Evolutionary conservation across 2,329 filamentous ascomycete genomes (phyloP), one percentile per base, ranked within the genome.

Genomic region (Colletotrichum euphorbiae): DNA sequence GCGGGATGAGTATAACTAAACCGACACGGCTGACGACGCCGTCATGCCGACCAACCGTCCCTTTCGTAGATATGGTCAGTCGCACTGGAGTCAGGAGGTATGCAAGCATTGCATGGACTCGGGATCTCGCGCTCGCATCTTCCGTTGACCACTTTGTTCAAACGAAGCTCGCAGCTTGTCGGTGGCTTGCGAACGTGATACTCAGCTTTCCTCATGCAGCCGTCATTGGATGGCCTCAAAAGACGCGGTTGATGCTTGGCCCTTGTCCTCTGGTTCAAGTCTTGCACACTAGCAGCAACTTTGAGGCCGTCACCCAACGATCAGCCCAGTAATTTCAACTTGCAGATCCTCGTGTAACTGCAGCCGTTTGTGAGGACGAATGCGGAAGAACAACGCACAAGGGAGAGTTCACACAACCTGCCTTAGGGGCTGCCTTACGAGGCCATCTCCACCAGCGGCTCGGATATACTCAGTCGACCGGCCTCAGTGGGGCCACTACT

Each of bases 11-110:
- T 15, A 33, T 48, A 52, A 70, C 61, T 45, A 57, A 51, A 45
- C 43, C 40, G 19, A 43, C 45, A 28, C 42, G 36, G 69, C 69
- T 70, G 69, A 70, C 69, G 69, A 70, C 69, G 62, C 42, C 48
- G 58, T 50, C 36, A 54, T 69, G 61, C 69, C 66, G 69, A 59
- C 12, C 24, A 63, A 50, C 62, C 69, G 62, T 67, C 21, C 24
- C 31, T 65, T 68, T 68, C 54, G 65, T 48, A 31, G 33, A 21
- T 31, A 55, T 17, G 31, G 21, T 59, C 24, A 51, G 31, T 48
- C 33, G 40, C 13, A n/a, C 42, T 46, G 33, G 31, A 36, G 65
- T 60, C 48, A 68, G 61, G 54, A 33, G 61, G 17, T 31, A 60
- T 55, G 54, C 33, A 50, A 65, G 55, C 24, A 15, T 38, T 60